A percentile compares a stretch with the other conserved stretches of the same genome.
These are phyloP conservation scores for Karstenula rhodostoma DNA, from an alignment of 2,329 filamentous ascomycete genomes.

Conservation along the genomic window DNA sequence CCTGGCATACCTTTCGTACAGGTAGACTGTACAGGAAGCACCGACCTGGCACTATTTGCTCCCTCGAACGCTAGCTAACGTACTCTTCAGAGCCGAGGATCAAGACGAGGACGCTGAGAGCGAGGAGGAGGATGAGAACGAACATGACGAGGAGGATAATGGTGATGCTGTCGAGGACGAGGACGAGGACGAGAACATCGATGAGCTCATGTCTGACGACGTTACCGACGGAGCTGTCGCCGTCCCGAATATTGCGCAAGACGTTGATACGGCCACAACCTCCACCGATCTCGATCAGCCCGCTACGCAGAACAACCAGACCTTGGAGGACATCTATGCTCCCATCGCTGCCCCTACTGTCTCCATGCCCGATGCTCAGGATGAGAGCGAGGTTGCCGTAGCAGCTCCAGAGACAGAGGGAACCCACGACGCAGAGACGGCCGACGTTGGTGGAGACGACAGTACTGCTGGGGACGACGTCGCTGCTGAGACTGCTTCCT, in stretches of 20 bases:
- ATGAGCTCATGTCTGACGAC: background rate
- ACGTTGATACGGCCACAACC: background rate
- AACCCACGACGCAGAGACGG: conserved; percentile 2
- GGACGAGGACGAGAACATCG: conserved; percentile 4
- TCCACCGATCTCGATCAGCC: background rate
- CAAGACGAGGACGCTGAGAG: conserved; percentile 17
- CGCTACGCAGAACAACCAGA: background rate
- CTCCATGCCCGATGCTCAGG: background rate
- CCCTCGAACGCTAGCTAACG: background rate
- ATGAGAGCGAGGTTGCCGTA: conserved; percentile 1
- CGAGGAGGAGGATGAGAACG: conserved; percentile 8
- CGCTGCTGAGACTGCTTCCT: background rate
- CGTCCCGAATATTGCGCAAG: background rate
- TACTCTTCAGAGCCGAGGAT: conserved; percentile 1
- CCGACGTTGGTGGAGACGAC: conserved; percentile 7
- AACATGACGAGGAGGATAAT: conserved; percentile 10
- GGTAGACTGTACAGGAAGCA: background rate
- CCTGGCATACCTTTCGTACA: background rate
- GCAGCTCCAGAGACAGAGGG: background rate
- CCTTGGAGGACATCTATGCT: too few species aligned
- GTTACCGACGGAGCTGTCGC: background rate
- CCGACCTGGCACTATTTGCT: background rate
- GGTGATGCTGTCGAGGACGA: conserved; percentile 9
- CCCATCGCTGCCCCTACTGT: background rate
- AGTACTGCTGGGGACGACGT: background rate